Evolutionary conservation across 768 basidiomycete genomes (phyloP).

Genomic region (Mycena rebaudengoi): DNA sequence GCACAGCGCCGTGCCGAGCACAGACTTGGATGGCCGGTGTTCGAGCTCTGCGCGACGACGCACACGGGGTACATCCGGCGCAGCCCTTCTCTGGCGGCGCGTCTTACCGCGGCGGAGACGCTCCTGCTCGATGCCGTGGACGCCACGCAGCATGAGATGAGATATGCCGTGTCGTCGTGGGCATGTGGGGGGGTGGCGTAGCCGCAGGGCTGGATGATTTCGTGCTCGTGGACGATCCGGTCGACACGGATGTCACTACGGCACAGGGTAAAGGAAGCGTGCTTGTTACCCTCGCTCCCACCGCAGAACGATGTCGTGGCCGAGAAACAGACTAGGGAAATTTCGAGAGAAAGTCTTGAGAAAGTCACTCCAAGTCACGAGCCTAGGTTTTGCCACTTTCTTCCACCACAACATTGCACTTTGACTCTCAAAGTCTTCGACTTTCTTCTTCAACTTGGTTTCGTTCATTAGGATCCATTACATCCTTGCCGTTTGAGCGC

Average conservation of each 20-base stretch:
- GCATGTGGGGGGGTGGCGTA: constrained; percentile 31
- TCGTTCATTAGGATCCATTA: no score
- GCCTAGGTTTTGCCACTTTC: no score
- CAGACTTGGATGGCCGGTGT: neutral
- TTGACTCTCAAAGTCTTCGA: no score
- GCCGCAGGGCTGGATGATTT: constrained; percentile 24
- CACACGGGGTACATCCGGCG: constrained; percentile 9
- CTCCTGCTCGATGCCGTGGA: constrained; percentile 27
- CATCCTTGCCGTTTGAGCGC: no score
- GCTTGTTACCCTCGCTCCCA: no score
- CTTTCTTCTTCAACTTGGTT: no score
- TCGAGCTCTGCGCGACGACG: constrained; percentile 39
- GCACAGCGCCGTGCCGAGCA: neutral
- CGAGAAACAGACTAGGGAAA: no score
- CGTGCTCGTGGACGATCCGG: neutral
- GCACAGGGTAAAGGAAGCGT: no score
- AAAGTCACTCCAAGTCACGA: no score
- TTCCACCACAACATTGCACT: no score
- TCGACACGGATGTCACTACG: constrained; percentile 6
- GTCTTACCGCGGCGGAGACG: constrained; percentile 25
- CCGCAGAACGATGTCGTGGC: no score
- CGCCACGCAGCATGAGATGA: constrained; percentile 30
- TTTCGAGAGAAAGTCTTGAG: no score
- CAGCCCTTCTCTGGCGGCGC: constrained; percentile 13
- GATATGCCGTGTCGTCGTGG: constrained; percentile 29